phyloP scores from a whole-genome alignment of 805 yeast genomes.

The Cyberlindnera sargentensis region DNA sequence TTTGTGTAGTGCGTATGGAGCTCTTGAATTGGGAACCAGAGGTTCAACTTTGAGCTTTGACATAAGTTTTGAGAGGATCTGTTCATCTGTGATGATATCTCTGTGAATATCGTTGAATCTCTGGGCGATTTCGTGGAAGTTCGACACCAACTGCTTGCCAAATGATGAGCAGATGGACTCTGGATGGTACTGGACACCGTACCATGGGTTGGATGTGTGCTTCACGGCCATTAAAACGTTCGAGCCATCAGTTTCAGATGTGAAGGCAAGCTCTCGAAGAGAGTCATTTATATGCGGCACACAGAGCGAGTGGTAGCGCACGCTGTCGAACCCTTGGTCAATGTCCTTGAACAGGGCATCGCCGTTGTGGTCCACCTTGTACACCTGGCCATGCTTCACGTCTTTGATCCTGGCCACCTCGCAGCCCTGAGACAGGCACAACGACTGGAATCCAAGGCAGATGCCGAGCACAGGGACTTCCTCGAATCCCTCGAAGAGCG shows the following conservation, averaged over 20 bases:
- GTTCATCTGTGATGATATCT: constrained; percentile 13
- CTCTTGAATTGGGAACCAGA: constrained; percentile 5
- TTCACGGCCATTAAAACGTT: constrained; percentile 72
- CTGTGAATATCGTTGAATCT: constrained; percentile 19
- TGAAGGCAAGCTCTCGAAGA: constrained; percentile 55
- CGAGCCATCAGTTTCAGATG: constrained; percentile 30
- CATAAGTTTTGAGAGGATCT: constrained; percentile 4
- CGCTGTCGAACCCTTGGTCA: constrained; percentile 50
- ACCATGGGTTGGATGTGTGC: constrained; percentile 59
- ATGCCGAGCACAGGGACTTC: constrained; percentile 76
- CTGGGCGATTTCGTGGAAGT: constrained; percentile 38
- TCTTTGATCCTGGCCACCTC: constrained; percentile 42
- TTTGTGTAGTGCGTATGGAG: not conserved
- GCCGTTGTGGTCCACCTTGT: constrained; percentile 26
- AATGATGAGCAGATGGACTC: constrained; percentile 80
- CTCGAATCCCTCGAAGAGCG: constrained; percentile 34
- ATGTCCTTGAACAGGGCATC: constrained; percentile 36
- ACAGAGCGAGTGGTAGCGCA: constrained; percentile 83
- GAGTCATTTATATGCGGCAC: constrained; percentile 27
- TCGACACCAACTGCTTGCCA: constrained; percentile 54
- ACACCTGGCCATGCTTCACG: constrained; percentile 84
- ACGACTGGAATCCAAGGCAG: constrained; percentile 86
- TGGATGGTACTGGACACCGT: constrained; percentile 96
- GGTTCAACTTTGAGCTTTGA: constrained; percentile 11
- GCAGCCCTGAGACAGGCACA: constrained; percentile 60